phyloP scores from a whole-genome alignment of 1,284 basidiomycete genomes.

The Ganoderma lingzhi region DNA sequence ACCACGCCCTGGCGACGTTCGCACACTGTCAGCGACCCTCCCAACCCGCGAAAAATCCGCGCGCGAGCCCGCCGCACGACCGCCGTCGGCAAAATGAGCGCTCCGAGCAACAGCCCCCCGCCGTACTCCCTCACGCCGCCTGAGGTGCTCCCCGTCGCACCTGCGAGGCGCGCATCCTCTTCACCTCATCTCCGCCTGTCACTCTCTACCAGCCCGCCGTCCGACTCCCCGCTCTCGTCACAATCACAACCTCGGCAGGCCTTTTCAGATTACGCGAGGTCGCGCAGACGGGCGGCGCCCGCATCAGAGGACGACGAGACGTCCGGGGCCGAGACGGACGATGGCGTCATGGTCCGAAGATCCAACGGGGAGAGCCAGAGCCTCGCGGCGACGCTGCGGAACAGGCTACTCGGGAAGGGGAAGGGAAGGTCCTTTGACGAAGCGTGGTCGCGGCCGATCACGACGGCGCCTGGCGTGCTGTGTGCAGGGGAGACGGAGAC shows the following conservation, averaged over 20 bases:
- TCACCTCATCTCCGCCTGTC: conserved; percentile 31
- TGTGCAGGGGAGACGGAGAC: conserved; percentile 83
- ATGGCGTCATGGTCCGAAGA: conserved; percentile 41
- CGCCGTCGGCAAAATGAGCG: conserved; percentile 26
- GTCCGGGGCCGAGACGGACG: conserved; percentile 39
- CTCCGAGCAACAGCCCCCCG: conserved; percentile 33
- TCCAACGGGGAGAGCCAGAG: conserved; percentile 11
- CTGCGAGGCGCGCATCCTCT: conserved; percentile 23
- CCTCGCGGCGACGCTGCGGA: conserved; percentile 22
- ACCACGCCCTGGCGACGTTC: conserved; percentile 22
- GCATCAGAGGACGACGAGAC: conserved; percentile 37
- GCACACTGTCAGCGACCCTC: conserved; percentile 17
- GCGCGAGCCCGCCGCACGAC: conserved; percentile 11
- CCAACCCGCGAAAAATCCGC: conserved; percentile 13
- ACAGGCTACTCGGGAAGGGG: conserved; percentile 46
- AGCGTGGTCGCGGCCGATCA: conserved; percentile 50
- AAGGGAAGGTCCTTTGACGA: conserved; percentile 39
- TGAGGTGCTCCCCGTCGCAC: conserved; percentile 17
- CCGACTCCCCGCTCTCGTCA: conserved; percentile 11
- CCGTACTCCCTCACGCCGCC: conserved; percentile 35
- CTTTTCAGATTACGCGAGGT: conserved; percentile 25
- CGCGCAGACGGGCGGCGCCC: conserved; percentile 21
- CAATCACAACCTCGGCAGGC: conserved; percentile 27
- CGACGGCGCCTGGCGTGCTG: conserved; percentile 62
- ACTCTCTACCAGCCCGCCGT: conserved; percentile 3